Base-by-base conservation (phyloP, 164 flowering plant species). In the Pachysandra terminalis region DNA sequence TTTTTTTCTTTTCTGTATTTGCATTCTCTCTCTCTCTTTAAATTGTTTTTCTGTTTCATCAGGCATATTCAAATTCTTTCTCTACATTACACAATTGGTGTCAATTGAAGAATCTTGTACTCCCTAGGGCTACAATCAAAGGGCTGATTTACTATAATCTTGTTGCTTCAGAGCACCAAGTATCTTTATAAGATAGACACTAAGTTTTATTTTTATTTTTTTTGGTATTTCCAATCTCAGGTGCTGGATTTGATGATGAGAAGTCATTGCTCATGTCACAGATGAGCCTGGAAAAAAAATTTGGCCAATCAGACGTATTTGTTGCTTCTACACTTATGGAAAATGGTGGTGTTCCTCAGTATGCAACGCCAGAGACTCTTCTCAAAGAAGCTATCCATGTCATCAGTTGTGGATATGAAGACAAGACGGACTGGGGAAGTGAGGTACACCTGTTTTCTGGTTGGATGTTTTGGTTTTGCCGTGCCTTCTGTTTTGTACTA, bases 321-420 rank as follows among this genome's bases (percentile, higher is more conserved):
- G 80, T 79, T 37, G 81, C 82, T 54, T 83, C 86, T 23, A 81
- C 86, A 5, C 73, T 83, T 0, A 63, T 79, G 73, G 84, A 81
- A 71, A 62, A 81, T 63, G 86, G 86, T 40, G 86, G 82, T 32
- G 73, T 75, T 62, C 78, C 77, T 16, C 69, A 65, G 56, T 72
- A 68, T 15, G 77, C 77, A 22, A 73, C 75, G 49, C 76, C 83
- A 0, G 69, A 81, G 19, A 65, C 75, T 25, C 81, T 81, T 54
- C 73, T 83, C 21, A 77, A 77, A 56, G 86, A 83, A 69, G 80
- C 84, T 45, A 79, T 83, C 62, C 86, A 83, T 74, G 84, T 83
- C 32, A 83, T 83, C 56, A 76, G 86, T 69, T 83, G 86, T 71
- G 86, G 84, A n/a, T 83, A 77, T 53, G 86, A 83, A 73, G 86